Base-by-base conservation (phyloP, 495 filamentous ascomycete species). In the Annulohypoxylon maeteangense region DNA sequence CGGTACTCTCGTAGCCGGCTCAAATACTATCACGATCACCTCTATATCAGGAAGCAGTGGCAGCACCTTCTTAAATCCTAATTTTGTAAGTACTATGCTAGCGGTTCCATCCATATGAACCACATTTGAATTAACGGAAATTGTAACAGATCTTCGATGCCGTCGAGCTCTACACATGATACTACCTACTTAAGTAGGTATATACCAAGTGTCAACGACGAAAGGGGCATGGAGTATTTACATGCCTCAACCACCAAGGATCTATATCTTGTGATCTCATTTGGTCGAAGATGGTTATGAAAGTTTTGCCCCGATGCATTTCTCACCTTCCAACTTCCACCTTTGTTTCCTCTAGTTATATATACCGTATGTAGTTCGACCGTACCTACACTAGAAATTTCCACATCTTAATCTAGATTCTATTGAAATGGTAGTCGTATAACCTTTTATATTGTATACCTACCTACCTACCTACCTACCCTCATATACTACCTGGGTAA, bases 11-110 rank as follows among this genome's bases (percentile, higher is more conserved):
- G 82, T 88, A 7, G 79, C 74, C 5, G 89, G 89, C 0, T 75
- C 65, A 2, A 91, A 91, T 64, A 90, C 87, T n/a, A 86, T 91
- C 22, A 85, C 86, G 2, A 88, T 91, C 62, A 83, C 68, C 55
- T 85, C 86, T 22, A 78, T 85, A 22, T 89, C 87, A 10, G 89
- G 89, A 5, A 90, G 84, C 75, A 82, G 81, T 14, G 87, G 88
- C 1, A 77, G 73, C 27, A 76, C 75, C 0, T 90, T 83, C 67
- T 75, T 91, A 65, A 84, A 81, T 42, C 89, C 89, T 7, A 90
- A 90, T 64, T 80, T 90, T 66, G 87, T 89, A 74, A 87, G 86
- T 83, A 54, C n/a, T 31, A 32, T 32, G 3, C 1, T 27, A 10
- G 34, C 22, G 12, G 1, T 16, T 10, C 3, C 16, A 22, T 44